Base-by-base conservation (phyloP, 345 rosid species). In the Salix purpurea region DNA sequence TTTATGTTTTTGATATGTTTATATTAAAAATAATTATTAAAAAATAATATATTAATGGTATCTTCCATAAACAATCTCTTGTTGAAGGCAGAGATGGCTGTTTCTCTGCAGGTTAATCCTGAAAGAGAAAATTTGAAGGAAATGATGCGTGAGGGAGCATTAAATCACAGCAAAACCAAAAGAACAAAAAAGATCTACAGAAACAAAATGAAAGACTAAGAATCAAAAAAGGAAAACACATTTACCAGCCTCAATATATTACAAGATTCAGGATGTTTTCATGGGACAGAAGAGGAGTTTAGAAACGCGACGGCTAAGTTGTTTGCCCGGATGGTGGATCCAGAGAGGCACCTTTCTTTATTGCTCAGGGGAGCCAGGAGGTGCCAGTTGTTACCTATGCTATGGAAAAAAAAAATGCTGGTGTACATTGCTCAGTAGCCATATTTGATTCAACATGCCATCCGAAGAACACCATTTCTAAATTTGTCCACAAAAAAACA, bases 301-400 rank as follows among this genome's bases (percentile, higher is more conserved):
- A 91, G 88, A 85, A 90, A 90, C 79, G 94, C 94, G 28, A 88
- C 85, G 79, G 97, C 94, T 6, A 91, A 90, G 85, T 83, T 93
- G 84, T 95, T 95, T 87, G 81, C 92, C 28, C 28, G 28, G 28
- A 28, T 28, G 28, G 28, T 28, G 28, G 28, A 28, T 28, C 28
- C 28, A 28, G 28, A 28, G 28, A 28, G 28, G 28, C 28, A 28
- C 28, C 26, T 26, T 26, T 26, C 26, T 26, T 26, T 26, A 26
- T 26, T 26, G 26, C 26, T 26, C 26, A 26, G 26, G 26, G 26
- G 26, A 26, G 26, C 26, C 26, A 26, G 26, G 26, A 26, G 32
- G 32, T 30, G 32, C 32, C 32, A 30, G 32, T 30, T 30, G 32
- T 30, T 30, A 30, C 32, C 32, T 30, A 30, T 30, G 32, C 32